phyloP scores from a whole-genome alignment of 768 basidiomycete species.

The Auricularia auricula-judae region DNA sequence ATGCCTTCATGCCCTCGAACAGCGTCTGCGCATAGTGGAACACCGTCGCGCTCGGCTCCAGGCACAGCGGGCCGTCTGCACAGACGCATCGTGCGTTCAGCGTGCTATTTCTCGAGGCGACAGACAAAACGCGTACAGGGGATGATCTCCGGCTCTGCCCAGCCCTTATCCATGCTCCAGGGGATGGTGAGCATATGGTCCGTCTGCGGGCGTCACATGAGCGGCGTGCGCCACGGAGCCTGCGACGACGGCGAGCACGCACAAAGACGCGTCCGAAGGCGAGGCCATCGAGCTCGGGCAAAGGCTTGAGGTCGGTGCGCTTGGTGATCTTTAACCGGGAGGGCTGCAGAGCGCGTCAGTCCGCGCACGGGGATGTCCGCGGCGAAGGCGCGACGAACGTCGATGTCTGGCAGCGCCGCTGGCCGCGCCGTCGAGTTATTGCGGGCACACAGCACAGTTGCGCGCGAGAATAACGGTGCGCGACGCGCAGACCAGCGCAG shows the following conservation, averaged over 20 bases:
- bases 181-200: constrained; percentile 77
- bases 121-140: constrained; percentile 48
- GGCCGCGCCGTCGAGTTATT: neutral
- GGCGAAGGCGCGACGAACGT: neutral
- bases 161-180: constrained; percentile 64
- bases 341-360: constrained; percentile 25
- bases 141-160: constrained; percentile 71
- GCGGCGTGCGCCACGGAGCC: neutral
- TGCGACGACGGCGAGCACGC: constrained; percentile 18
- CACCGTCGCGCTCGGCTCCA: constrained; percentile 75
- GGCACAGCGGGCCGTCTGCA: constrained; percentile 55
- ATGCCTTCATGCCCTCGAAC: constrained; percentile 95
- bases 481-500: neutral
- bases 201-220: constrained; percentile 29
- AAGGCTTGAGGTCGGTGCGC: constrained; percentile 42
- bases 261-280: constrained; percentile 83
- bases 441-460: neutral
- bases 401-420: neutral
- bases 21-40: constrained; percentile 87
- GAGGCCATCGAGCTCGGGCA: constrained; percentile 56
- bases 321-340: constrained; percentile 37
- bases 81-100: neutral
- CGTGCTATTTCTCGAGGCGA: constrained; percentile 2
- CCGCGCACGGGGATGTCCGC: neutral
- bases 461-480: neutral